Base-by-base conservation (phyloP, 441 rosid species). In the Euphorbia corollata region DNA sequence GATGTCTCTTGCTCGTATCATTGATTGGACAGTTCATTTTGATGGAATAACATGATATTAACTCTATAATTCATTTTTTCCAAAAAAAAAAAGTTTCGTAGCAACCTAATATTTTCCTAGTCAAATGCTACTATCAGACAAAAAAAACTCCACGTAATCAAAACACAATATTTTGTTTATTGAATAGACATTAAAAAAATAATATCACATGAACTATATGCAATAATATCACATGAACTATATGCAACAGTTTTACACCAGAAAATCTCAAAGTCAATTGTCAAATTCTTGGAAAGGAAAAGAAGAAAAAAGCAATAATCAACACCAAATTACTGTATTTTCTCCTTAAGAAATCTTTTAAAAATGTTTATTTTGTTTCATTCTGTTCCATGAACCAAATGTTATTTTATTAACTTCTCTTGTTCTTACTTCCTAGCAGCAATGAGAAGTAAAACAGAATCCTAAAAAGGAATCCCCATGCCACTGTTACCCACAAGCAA, bases 391-490 rank as follows among this genome's bases (percentile, higher is more conserved):
- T 4, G 11, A 9, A 10, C 10, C 2, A 10, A 43, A 4, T 43
- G 10, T 10, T 9, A 4, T 2, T 22, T 27, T 3, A 20, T 68
- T 61, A 92, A 68, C 87, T 80, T 67, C 96, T 76, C 80, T 92
- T 92, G 78, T 88, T 89, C 83, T 92, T 92, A 83, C 98, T 92
- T 1, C 98, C 98, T 36, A 89, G 65, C 66, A 86, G 72, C 77
- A 90, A 76, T 27, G 81, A 68, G n/a, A 88, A 80, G 84, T 90
- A 92, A 74, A 92, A 92, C 65, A 92, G 76, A 68, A 84, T 68
- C 81, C 96, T 77, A 45, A 92, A 92, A 39, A 88, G 73, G 83
- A 92, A 88, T 0, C 98, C 98, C 82, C 85, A 89, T 9, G 85
- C 98, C 8, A 89, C 83, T 6, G 96, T 89, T 27, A 90, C 71